Conservation (phyloP, 2,329 filamentous ascomycete genomes). For the Colletotrichum lentis region DNA sequence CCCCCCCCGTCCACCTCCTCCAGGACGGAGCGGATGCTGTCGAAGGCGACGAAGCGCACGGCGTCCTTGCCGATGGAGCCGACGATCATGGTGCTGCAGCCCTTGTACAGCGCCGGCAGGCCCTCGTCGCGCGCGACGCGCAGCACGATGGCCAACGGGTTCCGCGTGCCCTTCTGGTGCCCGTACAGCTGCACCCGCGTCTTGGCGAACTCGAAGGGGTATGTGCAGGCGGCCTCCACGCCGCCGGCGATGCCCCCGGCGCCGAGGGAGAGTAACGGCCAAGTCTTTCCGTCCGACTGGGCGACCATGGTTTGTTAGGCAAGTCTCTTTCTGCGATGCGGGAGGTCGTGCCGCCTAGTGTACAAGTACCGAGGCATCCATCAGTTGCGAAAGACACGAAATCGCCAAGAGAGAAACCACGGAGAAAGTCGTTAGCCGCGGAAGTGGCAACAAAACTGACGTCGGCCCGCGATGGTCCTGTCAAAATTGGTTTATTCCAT, state of each 20-base stretch:
- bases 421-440: too few species aligned
- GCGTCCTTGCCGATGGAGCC: conserved; percentile 31
- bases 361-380: too few species aligned
- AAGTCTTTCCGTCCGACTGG: conserved; percentile 22
- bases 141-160: conserved; percentile 23
- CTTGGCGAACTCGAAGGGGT: conserved; percentile 30
- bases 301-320: conserved; percentile 2
- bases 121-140: conserved; percentile 27
- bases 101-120: conserved; percentile 19
- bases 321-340: neutral
- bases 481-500: too few species aligned
- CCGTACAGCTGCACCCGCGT: conserved; percentile 29
- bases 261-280: conserved; percentile 16
- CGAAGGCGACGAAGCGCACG: conserved; percentile 27
- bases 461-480: too few species aligned
- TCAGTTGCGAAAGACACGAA: too few species aligned
- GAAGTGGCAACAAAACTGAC: too few species aligned
- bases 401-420: too few species aligned
- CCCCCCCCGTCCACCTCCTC: conserved; percentile 19
- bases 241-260: conserved; percentile 28
- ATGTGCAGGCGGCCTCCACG: conserved; percentile 27
- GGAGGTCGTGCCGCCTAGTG: too few species aligned
- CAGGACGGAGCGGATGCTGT: conserved; percentile 22
- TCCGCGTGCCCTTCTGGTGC: conserved; percentile 22
- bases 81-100: conserved; percentile 31